These are phyloP conservation scores for Paraphoma sp. DNA, from an alignment of 2,329 filamentous ascomycete genomes.

Conservation along the genomic window DNA sequence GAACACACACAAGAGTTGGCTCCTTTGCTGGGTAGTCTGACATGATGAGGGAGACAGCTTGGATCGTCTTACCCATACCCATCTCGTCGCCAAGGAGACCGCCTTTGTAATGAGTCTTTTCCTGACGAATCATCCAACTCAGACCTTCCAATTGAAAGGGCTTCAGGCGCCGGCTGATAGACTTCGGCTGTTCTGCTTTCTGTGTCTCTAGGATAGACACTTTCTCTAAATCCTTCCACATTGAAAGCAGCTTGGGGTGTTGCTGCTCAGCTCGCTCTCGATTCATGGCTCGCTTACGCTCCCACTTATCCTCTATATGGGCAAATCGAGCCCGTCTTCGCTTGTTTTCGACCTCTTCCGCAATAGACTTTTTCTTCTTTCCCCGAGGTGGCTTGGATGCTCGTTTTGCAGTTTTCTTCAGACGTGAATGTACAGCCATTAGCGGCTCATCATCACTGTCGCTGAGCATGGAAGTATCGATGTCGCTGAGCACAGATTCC, in stretches of 20 bases:
- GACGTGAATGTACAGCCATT: conserved; percentile 24
- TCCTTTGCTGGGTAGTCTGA: conserved; percentile 87
- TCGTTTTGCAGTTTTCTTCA: conserved; percentile 18
- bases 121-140: conserved; percentile 93
- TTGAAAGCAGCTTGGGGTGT: conserved; percentile 80
- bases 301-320: conserved; percentile 48
- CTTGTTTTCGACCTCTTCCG: conserved; percentile 27
- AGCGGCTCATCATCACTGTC: conserved; percentile 39
- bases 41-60: conserved; percentile 97
- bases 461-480: conserved; percentile 22
- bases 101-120: conserved; percentile 82
- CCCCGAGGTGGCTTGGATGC: conserved; percentile 16
- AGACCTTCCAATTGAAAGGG: conserved; percentile 93
- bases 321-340: conserved; percentile 33
- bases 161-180: conserved; percentile 85
- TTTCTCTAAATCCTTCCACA: conserved; percentile 81
- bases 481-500: conserved; percentile 21
- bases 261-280: conserved; percentile 73
- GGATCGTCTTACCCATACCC: conserved; percentile 98
- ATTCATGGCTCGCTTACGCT: conserved; percentile 57
- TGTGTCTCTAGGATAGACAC: conserved; percentile 70
- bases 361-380: conserved; percentile 36
- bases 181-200: conserved; percentile 72
- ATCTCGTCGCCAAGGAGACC: conserved; percentile 96
- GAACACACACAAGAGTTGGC: conserved; percentile 87